Conservation (phyloP, 164 flowering plant genomes). For the Warburgia ugandensis region DNA sequence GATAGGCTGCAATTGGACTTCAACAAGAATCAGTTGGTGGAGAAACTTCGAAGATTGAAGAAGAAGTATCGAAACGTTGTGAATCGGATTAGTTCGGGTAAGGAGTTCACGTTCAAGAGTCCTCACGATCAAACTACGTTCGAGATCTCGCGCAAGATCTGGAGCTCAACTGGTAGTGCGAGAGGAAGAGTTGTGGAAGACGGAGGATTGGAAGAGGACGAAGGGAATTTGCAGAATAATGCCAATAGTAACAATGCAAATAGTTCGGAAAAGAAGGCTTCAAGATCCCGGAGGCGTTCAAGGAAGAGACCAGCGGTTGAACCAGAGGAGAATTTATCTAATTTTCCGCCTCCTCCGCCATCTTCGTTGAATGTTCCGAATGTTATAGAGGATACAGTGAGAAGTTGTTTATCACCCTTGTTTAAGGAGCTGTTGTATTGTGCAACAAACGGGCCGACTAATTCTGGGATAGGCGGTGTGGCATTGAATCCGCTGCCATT, state of each 20-base stretch:
- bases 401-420: slow-evolving; percentile 74
- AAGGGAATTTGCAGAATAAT: slow-evolving; percentile 16
- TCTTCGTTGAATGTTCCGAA: slow-evolving; percentile 24
- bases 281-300: slow-evolving; percentile 14
- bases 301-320: slow-evolving; percentile 14
- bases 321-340: neutral
- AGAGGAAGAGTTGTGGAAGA: too few species aligned
- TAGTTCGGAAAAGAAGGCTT: slow-evolving; percentile 16
- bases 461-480: slow-evolving; percentile 25
- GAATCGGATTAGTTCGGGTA: slow-evolving; percentile 52
- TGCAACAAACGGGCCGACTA: slow-evolving; percentile 32
- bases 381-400: slow-evolving; percentile 72
- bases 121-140: slow-evolving; percentile 94
- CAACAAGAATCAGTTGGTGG: slow-evolving; percentile 91
- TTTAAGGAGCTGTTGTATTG: slow-evolving; percentile 64
- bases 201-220: slow-evolving; percentile 38
- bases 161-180: slow-evolving; percentile 38
- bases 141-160: slow-evolving; percentile 83
- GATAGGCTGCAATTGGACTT: slow-evolving; percentile 73
- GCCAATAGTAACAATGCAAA: neutral
- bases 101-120: slow-evolving; percentile 66
- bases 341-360: too few species aligned
- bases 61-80: slow-evolving; percentile 82
- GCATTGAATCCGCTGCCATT: slow-evolving; percentile 48
- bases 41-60: slow-evolving; percentile 85